Evolutionary conservation across 139 green algal genomes (phyloP), one percentile per base, ranked within the genome.

Genomic region (Micromonas pusilla): DNA sequence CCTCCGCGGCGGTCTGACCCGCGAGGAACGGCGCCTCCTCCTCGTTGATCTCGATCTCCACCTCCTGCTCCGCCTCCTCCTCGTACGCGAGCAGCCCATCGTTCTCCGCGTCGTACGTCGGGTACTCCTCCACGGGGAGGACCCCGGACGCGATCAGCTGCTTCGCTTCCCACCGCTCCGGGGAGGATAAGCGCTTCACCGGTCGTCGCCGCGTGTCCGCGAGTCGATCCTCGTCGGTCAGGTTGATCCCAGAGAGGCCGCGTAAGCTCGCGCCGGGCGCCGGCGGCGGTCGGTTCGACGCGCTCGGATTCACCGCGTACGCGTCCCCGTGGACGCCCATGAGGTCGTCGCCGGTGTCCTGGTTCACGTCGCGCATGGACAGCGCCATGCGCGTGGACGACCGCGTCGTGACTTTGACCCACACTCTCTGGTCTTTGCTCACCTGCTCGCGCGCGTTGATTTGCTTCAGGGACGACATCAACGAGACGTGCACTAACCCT

Each of bases 1-100:
- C 83, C 20, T 37, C 81, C 31, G 78, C 76, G 26, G 62, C 74
- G 36, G 85, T 91, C 80, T 89, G 83, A 30, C 91, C 93, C 72
- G 90, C 87, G 25, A 98, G 79, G 83, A 98, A 98, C 30, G 89
- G 73, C 1, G 94, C 93, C 88, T 98, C 95, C 34, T 87, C 83
- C 30, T 99, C 95, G 85, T 98, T 98, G 32, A 99, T 83, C 82
- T 99, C 95, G 6, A 99, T 93, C 87, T 99, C 94, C 84, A 97
- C 92, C 83, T 98, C 94, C 84, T 98, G 89, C 79, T 94, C 90
- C 13, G 81, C 80, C 21, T 90, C 88, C 68, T 91, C 88, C 34
- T 93, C 78, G 28, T 76, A 72, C 21, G 54, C 36, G 37, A 80
- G 62, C 60, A 77, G 30, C 2, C 66, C 72, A 68, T 79, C 65